Percentiles rank a stretch among this genome's conserved stretches.
Evolutionary conservation across 495 filamentous ascomycete species (phyloP).

Genomic region (Penicillium mononematosum): DNA sequence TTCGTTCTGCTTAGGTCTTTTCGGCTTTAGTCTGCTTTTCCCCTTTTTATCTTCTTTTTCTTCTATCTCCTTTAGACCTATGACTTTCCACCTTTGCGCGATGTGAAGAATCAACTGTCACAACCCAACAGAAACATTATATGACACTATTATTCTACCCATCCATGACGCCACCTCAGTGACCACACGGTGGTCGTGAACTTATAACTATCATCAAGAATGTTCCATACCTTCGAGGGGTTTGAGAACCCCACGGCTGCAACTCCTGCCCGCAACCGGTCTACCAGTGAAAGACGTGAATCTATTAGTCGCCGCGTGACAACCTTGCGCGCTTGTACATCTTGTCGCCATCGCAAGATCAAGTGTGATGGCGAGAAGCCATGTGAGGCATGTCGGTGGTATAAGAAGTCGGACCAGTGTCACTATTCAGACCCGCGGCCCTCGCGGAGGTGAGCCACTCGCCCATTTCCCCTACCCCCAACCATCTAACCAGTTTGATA

Average conservation of each 20-base stretch:
- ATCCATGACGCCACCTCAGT: constrained; percentile 8
- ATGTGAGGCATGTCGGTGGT: constrained; percentile 49
- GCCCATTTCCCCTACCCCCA: neutral
- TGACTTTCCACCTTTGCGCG: constrained; percentile 2
- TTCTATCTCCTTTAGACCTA: neutral
- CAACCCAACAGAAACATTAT: constrained; percentile 1
- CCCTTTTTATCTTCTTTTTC: neutral
- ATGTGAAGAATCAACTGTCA: constrained; percentile 1
- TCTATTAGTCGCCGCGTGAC: constrained; percentile 41
- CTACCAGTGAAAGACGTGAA: constrained; percentile 34
- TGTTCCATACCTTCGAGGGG: constrained; percentile 48
- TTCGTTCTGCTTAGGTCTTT: constrained; percentile 15
- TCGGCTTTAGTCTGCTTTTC: constrained; percentile 12
- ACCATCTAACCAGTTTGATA: neutral
- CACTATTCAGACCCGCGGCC: constrained; percentile 45
- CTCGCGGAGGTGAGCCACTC: constrained; percentile 34
- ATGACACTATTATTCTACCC: constrained; percentile 2
- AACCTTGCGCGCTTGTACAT: constrained; percentile 46
- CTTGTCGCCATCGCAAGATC: constrained; percentile 49
- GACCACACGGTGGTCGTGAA: constrained; percentile 9
- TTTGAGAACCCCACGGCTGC: constrained; percentile 37
- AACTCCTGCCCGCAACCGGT: constrained; percentile 28
- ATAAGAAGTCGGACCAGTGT: constrained; percentile 46
- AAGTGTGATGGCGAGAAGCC: constrained; percentile 50
- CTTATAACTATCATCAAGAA: constrained; percentile 17